Evolutionary conservation across 164 flowering plant genomes (phyloP).

Genomic region (Annona cherimola): DNA sequence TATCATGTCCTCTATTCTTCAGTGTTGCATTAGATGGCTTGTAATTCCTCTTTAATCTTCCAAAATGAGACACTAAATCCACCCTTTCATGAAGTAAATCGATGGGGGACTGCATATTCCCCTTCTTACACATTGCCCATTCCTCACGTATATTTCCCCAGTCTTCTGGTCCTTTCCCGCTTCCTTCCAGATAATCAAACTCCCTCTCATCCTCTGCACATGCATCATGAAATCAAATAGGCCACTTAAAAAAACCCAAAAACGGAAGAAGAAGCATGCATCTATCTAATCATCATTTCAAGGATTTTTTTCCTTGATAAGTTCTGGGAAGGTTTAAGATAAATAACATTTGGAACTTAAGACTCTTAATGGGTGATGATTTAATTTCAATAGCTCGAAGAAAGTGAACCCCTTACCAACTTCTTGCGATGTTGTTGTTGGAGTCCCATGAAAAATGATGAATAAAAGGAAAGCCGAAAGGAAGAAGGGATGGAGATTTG

Average conservation of each 20-base stretch:
- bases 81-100: slow-evolving; percentile 42
- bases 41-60: slow-evolving; percentile 30
- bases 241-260: background rate
- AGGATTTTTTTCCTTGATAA: too few relatives aligned
- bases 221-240: background rate
- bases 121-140: slow-evolving; percentile 43
- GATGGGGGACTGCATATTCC: slow-evolving; percentile 63
- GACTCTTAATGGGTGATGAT: too few relatives aligned
- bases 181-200: slow-evolving; percentile 27
- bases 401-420: background rate
- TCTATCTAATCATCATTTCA: background rate
- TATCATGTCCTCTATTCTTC: slow-evolving; percentile 51
- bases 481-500: background rate
- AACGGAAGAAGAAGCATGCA: background rate
- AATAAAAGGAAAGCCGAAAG: background rate
- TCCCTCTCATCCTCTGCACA: slow-evolving; percentile 49
- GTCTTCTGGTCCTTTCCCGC: slow-evolving; percentile 33
- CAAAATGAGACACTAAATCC: slow-evolving; percentile 27
- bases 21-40: slow-evolving; percentile 38
- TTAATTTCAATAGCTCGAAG: too few relatives aligned
- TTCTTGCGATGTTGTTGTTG: background rate
- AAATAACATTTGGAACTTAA: too few relatives aligned
- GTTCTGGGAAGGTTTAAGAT: too few relatives aligned
- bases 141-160: slow-evolving; percentile 48
- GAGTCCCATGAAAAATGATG: background rate